Base-by-base conservation (phyloP, 495 filamentous ascomycete genomes). In the Tricharina praecox region DNA sequence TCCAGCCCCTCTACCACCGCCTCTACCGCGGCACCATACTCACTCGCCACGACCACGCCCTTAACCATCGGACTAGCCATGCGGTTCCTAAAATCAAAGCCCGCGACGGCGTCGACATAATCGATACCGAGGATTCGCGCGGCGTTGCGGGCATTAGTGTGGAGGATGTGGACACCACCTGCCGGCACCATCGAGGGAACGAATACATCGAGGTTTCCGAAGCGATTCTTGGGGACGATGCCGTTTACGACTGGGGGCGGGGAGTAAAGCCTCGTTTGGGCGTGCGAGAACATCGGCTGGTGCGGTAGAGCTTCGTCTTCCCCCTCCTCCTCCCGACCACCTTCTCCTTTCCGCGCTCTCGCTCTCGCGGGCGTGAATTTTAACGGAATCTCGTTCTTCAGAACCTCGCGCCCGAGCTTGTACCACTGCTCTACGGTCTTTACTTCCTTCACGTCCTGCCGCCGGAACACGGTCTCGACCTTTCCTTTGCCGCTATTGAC, bases 161-260 rank as follows among this genome's bases (percentile, higher is more conserved):
- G 30, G 40, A 54, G 66, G 43, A 86, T 67, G 59, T 99, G 83
- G 30, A 70, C 68, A 1, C 78, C 90, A 11, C 90, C 92, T 11
- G 69, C 61, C 0, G 90, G 90, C 5, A 95, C 68, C 90, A 99
- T 99, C 50, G 76, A 85, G 0, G 87, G 81, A 8, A 90, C 83
- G 59, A 88, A 96, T 20, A 96, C 56, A 59, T 96, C 90, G 34
- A 96, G 56, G 53, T 99, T 99, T 0, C 82, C 83, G 56, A 77
- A 99, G 7, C 66, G 70, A 53, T 99, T 99, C 50, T 78, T 82
- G 3, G 87, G 90, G 7, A 99, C 71, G 13, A 64, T 69, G 3
- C 87, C 88, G 38, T 73, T 60, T 1, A 79, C 64, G 7, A 96
- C 79, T 0, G 85, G 77, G 16, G 83, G 82, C 1, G 87, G 73